Conservation (phyloP, 129 eudicot genomes). For the Calendula officinalis region DNA sequence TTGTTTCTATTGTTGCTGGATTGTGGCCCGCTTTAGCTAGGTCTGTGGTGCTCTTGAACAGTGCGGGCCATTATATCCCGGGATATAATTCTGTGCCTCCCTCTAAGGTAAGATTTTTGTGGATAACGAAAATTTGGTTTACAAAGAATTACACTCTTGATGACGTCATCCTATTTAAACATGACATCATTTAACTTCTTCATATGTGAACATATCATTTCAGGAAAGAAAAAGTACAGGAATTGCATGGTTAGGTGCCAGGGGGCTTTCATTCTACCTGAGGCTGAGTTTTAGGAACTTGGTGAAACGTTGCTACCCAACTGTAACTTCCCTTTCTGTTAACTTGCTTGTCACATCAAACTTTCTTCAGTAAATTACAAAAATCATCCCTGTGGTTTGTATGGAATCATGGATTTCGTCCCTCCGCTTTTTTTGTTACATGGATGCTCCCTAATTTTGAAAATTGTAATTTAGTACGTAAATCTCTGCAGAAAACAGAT, state of each 20-base stretch:
- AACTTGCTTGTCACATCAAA: slow-evolving; percentile 10
- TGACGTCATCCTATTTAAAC: background rate
- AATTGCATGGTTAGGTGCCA: slow-evolving; percentile 79
- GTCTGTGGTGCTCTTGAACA: slow-evolving; percentile 78
- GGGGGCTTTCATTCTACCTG: slow-evolving; percentile 61
- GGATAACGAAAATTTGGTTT: background rate
- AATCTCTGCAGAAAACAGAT: slow-evolving; percentile 49
- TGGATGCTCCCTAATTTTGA: too few relatives aligned
- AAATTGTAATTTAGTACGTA: slow-evolving; percentile 5
- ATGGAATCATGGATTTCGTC: too few relatives aligned
- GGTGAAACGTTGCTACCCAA: slow-evolving; percentile 75
- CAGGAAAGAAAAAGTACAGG: slow-evolving; percentile 73
- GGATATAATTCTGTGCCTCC: slow-evolving; percentile 58
- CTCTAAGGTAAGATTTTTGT: slow-evolving; percentile 42
- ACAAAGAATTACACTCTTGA: background rate
- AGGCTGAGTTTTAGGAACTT: slow-evolving; percentile 59
- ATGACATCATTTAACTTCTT: slow-evolving; percentile 13
- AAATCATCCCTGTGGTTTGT: too few relatives aligned
- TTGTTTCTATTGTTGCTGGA: slow-evolving; percentile 74
- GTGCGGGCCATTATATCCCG: slow-evolving; percentile 77
- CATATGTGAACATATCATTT: slow-evolving; percentile 9
- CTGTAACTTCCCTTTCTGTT: slow-evolving; percentile 40
- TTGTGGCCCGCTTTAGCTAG: slow-evolving; percentile 80
- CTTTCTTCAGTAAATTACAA: background rate
- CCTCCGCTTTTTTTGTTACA: too few relatives aligned